Conservation (phyloP, 305 asterid species). For the Vinca major region DNA sequence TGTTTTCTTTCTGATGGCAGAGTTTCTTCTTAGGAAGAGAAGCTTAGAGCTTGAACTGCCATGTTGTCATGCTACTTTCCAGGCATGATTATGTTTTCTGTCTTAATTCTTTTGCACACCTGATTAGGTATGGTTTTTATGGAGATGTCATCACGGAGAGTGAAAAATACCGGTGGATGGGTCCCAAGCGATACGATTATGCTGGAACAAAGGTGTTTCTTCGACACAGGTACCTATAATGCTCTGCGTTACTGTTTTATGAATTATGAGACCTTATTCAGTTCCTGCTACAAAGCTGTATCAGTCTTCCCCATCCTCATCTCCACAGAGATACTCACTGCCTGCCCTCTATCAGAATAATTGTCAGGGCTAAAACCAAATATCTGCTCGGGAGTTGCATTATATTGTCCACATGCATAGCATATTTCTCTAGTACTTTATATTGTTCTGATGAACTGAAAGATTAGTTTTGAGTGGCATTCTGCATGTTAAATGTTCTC, state of each 20-base stretch:
- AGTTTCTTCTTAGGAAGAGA: neutral
- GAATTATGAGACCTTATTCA: neutral
- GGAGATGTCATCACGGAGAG: conserved; percentile 98
- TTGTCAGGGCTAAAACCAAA: neutral
- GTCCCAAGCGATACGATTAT: conserved; percentile 83
- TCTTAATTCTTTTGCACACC: conserved; percentile 14
- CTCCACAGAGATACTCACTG: neutral
- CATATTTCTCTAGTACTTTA: neutral
- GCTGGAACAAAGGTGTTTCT: conserved; percentile 98
- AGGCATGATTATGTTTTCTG: conserved; percentile 2
- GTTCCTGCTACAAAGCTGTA: neutral
- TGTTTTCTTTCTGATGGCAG: neutral
- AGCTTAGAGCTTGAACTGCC: conserved; percentile 1
- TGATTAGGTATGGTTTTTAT: conserved; percentile 82
- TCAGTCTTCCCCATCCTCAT: neutral
- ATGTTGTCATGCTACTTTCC: neutral
- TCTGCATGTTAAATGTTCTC: neutral
- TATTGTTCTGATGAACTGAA: neutral
- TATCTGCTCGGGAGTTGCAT: conserved; percentile 3
- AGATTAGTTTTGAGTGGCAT: neutral
- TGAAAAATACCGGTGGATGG: conserved; percentile 96
- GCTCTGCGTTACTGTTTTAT: neutral
- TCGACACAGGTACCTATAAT: conserved; percentile 54
- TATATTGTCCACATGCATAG: neutral
- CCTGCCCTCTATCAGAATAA: neutral